Base-by-base conservation (phyloP, 352 stramenopile genomes). In the Phytophthora pluvialis region DNA sequence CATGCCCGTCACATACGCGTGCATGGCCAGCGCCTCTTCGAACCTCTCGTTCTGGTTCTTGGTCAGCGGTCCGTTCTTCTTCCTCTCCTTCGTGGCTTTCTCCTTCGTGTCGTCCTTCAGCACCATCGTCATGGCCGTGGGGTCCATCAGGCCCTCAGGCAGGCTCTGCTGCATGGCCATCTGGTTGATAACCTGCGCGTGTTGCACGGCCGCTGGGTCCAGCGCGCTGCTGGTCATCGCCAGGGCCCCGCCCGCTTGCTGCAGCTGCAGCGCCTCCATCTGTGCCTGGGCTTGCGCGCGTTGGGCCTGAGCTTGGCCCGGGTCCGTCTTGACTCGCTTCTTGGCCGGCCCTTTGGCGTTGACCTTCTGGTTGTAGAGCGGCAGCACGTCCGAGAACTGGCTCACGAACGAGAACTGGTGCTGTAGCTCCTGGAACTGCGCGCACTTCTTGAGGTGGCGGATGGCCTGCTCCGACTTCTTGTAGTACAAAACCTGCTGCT, bases 401-500 rank as follows among this genome's bases (percentile, higher is more conserved):
- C 75, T 75, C 35, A 91, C 87, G 62, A 94, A 94, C 13, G 80
- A 65, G 51, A 86, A 91, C 66, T 94, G 86, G 66, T 93, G 86
- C 74, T 94, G 86, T 68, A 80, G 83, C 70, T 71, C 86, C 60
- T 94, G 86, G 71, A 94, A 94, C 9, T 77, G 78, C 28, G 53
- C 71, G 63, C 86, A 94, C 54, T 91, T 92, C 48, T 94, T 94
- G 10, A 94, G 45, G 56, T 94, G 86, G 31, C 86, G 83, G 40
- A 94, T 89, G 16, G 83, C 83, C 54, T 94, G 86, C 73, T 94
- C 86, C 29, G 86, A 94, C 54, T 93, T 94, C 51, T 94, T 94
- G 69, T 94, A 94, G 71, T 94, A 94, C 25, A 90, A 50, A 38
- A 94, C 86, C 33, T 91, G 79, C 60, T 93, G 80, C 70, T 94